A percentile compares a stretch with the other conserved stretches of the same genome.
Conservation (phyloP, 1,284 basidiomycete genomes). For the Wolfiporia cocos region DNA sequence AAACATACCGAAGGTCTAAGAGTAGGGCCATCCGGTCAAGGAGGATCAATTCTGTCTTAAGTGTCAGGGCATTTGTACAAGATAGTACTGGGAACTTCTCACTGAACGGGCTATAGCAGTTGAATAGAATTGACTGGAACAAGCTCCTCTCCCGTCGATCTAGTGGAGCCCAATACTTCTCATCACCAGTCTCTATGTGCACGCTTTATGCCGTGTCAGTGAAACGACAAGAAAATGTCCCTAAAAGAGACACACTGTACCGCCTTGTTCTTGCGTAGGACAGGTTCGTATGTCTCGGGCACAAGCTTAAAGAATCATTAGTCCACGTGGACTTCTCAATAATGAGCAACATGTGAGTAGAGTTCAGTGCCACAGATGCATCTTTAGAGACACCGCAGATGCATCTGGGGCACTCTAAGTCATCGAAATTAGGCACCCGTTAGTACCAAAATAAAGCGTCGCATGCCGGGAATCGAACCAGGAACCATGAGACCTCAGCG, state of each 20-base stretch:
- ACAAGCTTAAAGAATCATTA: constrained; percentile 36
- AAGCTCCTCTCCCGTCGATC: constrained; percentile 41
- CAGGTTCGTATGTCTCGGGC: constrained; percentile 73
- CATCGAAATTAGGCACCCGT: no score
- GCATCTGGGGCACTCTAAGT: no score
- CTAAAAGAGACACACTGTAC: constrained; percentile 16
- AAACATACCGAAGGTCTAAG: constrained; percentile 46
- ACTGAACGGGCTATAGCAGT: constrained; percentile 64
- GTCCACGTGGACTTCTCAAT: no score
- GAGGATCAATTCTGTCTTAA: constrained; percentile 50
- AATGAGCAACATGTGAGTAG: background rate
- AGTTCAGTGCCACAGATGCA: no score
- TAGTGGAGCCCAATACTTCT: constrained; percentile 49
- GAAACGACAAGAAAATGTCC: background rate
- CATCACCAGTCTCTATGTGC: constrained; percentile 52
- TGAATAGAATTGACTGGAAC: constrained; percentile 30
- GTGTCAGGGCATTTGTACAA: background rate
- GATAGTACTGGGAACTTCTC: background rate
- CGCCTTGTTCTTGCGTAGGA: constrained; percentile 60
- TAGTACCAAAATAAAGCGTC: no score
- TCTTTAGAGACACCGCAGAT: no score
- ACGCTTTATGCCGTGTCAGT: constrained; percentile 29
- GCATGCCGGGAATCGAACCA: no score
- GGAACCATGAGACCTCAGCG: no score
- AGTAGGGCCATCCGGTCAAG: constrained; percentile 74